Evolutionary conservation across 164 flowering plant genomes (phyloP).

Genomic region (Piper betle): DNA sequence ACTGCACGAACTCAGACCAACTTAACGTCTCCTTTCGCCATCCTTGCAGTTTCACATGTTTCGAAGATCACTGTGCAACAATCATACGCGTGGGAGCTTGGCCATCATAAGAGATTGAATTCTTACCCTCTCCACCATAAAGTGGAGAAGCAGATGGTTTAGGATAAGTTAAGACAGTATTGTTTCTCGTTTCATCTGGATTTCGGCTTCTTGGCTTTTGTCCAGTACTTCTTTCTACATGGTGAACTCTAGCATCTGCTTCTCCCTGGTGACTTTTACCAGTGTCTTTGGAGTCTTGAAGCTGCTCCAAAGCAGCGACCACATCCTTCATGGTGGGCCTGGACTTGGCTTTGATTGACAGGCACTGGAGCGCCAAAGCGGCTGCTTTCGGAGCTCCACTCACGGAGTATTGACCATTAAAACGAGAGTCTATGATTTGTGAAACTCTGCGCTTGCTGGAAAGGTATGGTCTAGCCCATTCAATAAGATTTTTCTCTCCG

Average conservation of each 20-base stretch:
- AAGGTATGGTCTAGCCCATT: constrained; percentile 74
- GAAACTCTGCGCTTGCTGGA: constrained; percentile 49
- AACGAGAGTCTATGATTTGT: constrained; percentile 52
- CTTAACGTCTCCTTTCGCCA: neutral
- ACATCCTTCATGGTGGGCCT: constrained; percentile 70
- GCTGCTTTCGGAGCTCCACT: constrained; percentile 40
- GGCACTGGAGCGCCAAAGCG: constrained; percentile 48
- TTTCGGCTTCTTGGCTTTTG: constrained; percentile 12
- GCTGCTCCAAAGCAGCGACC: constrained; percentile 42
- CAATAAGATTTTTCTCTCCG: constrained; percentile 69
- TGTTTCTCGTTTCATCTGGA: constrained; percentile 12
- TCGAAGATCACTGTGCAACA: neutral
- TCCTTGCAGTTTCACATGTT: neutral
- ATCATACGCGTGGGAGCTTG: constrained; percentile 1
- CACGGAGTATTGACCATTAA: constrained; percentile 62
- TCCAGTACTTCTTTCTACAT: constrained; percentile 3
- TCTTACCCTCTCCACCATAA: constrained; percentile 5
- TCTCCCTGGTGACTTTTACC: constrained; percentile 11
- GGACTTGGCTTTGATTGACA: constrained; percentile 40
- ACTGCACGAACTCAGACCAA: neutral
- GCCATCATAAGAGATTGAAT: neutral
- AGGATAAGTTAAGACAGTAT: constrained; percentile 18
- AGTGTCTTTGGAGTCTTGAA: constrained; percentile 30
- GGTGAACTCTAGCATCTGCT: constrained; percentile 9
- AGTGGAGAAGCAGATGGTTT: constrained; percentile 36